Evolutionary conservation across 768 basidiomycete genomes (phyloP).

Genomic region (Podaxis sp.): DNA sequence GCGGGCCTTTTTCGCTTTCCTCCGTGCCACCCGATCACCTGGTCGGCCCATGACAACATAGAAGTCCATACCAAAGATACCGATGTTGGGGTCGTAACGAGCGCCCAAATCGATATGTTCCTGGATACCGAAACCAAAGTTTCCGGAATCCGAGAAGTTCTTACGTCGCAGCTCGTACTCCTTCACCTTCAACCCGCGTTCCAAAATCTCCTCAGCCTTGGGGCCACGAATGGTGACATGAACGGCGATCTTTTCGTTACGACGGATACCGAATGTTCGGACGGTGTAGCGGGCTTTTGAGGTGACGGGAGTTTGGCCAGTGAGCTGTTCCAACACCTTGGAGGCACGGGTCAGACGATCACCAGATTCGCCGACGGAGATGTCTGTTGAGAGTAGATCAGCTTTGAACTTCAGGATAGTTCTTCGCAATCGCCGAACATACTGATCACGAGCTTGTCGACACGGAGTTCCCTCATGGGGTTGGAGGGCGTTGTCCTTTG

Average conservation of each 20-base stretch:
- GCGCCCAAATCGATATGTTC: conserved; percentile 99
- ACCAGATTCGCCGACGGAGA: conserved; percentile 99
- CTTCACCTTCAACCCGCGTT: conserved; percentile 99
- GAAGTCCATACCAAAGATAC: conserved; percentile 99
- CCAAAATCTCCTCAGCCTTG: conserved; percentile 99
- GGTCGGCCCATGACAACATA: conserved; percentile 97
- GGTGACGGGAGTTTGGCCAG: conserved; percentile 98
- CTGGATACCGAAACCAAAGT: conserved; percentile 99
- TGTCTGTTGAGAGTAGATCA: conserved; percentile 55
- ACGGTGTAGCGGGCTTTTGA: conserved; percentile 99
- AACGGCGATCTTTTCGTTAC: conserved; percentile 99
- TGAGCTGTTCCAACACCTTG: conserved; percentile 98
- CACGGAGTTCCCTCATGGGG: conserved; percentile 93
- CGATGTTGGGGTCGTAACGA: conserved; percentile 96
- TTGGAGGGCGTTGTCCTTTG: conserved; percentile 81
- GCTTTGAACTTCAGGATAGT: conserved; percentile 10
- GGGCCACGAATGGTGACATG: conserved; percentile 99
- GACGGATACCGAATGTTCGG: conserved; percentile 97
- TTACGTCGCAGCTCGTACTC: conserved; percentile 97
- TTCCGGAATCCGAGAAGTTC: conserved; percentile 98
- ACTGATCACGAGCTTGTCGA: conserved; percentile 99
- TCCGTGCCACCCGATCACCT: conserved; percentile 84
- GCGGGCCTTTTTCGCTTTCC: conserved; percentile 84
- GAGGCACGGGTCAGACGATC: conserved; percentile 98
- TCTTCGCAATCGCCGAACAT: conserved; percentile 32